Evolutionary conservation across 176 grass and related monocot genomes (phyloP), one percentile per base, ranked within the genome.

Genomic region (Hsuehochloa calcarea): DNA sequence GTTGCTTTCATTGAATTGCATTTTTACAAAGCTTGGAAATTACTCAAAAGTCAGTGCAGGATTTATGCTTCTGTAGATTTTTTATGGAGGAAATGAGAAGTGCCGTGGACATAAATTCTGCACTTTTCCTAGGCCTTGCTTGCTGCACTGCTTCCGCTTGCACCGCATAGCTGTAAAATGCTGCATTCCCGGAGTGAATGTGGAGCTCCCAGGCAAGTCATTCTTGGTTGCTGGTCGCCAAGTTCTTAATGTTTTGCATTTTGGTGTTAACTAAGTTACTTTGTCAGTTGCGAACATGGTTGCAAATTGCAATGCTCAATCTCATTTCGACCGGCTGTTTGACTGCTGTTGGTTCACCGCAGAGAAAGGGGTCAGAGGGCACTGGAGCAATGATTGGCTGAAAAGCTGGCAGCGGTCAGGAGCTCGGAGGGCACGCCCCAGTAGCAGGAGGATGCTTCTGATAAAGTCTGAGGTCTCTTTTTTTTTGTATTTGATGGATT

Each of bases 361-460:
- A 97, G 94, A 70, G 94, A 94, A 87, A 80, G 92, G 64, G 94
- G 92, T 55, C 90, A 92, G 82, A 92, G 90, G 88, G 94, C 94
- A 31, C 87, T 97, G 58, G 94, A 94, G 77, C 83, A 94, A 73
- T 92, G 92, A 50, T 82, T 97, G 85, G 92, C 86, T 13, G 86
- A 90, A 26, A 92, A 94, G 83, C 87, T 90, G 67, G 50, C 82
- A 0, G 68, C 80, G 0, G 73, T 79, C 19, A 67, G 70, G 78
- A 90, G 68, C 14, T 35, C 71, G 14, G 90, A 92, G 13, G 51
- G 31, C 64, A 62, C 68, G 19, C 40, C 77, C 43, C 73, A 15
- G 9, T 10, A 76, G 46, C 46, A 86, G 35, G 69, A 88, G 52
- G 69, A 90, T 61, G 87, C 84, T 50, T 87, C 85, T 14, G 94